Evolutionary conservation across 2,329 filamentous ascomycete genomes (phyloP).

Genomic region (Penicillium janthinellum): DNA sequence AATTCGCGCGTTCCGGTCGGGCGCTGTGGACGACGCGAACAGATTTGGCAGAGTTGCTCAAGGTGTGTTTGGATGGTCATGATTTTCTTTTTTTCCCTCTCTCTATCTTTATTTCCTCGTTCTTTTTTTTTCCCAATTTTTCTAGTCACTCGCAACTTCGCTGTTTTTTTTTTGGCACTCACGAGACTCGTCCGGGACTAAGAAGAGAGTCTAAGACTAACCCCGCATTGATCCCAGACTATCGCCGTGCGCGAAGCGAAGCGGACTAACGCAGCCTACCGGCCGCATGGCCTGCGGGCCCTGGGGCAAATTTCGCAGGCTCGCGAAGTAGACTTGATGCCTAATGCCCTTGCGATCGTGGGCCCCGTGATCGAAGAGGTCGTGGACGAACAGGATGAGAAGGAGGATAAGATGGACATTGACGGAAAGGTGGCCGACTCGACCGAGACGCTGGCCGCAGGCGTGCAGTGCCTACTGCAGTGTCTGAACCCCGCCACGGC

Average conservation of each 20-base stretch:
- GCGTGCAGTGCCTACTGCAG: constrained; percentile 42
- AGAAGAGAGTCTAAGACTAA: constrained; percentile 10
- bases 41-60: constrained; percentile 67
- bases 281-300: constrained; percentile 70
- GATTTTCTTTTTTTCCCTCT: background rate
- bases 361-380: constrained; percentile 63
- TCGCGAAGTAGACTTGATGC: constrained; percentile 69
- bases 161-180: constrained; percentile 8
- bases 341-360: constrained; percentile 67
- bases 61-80: constrained; percentile 50
- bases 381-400: constrained; percentile 41
- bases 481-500: constrained; percentile 37
- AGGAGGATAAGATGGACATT: constrained; percentile 69
- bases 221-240: constrained; percentile 43
- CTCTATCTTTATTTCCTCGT: background rate
- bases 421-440: constrained; percentile 49
- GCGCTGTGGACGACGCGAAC: constrained; percentile 59
- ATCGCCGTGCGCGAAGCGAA: constrained; percentile 85
- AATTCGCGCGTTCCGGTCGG: constrained; percentile 69
- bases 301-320: constrained; percentile 73
- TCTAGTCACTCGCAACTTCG: background rate
- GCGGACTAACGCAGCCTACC: constrained; percentile 83
- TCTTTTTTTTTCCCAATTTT: background rate
- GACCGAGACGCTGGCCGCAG: constrained; percentile 42
- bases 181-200: background rate